Evolutionary conservation across 495 filamentous ascomycete genomes (phyloP).

Genomic region (Penicillium mononematosum): DNA sequence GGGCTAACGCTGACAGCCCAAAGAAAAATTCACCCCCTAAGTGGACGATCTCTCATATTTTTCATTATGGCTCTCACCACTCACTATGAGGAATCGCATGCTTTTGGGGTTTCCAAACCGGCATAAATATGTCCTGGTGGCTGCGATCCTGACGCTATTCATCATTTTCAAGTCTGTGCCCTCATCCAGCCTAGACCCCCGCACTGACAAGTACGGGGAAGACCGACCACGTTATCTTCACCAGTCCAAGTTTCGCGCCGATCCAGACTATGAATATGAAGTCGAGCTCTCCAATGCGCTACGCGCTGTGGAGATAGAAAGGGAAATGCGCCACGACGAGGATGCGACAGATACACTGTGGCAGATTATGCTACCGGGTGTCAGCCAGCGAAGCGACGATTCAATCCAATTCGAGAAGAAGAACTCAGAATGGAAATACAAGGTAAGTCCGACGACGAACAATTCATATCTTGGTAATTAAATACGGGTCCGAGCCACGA

Average conservation of each 20-base stretch:
- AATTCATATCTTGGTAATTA: not conserved
- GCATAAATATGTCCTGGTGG: conserved; percentile 13
- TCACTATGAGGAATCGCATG: conserved; percentile 16
- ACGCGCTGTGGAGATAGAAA: conserved; percentile 24
- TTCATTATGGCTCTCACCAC: not conserved
- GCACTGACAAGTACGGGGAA: not conserved
- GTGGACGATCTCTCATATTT: not conserved
- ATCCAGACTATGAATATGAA: conserved; percentile 33
- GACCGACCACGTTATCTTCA: conserved; percentile 32
- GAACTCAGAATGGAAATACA: conserved; percentile 37
- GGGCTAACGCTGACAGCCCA: not conserved
- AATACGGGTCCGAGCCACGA: not conserved
- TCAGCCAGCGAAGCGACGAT: conserved; percentile 25
- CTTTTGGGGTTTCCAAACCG: conserved; percentile 5
- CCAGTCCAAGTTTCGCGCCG: conserved; percentile 31
- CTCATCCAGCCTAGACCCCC: conserved; percentile 2
- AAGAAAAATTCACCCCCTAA: not conserved
- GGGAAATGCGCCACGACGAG: conserved; percentile 9
- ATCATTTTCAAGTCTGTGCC: conserved; percentile 14
- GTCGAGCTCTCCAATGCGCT: conserved; percentile 24
- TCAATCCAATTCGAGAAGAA: conserved; percentile 30
- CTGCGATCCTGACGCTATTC: conserved; percentile 8
- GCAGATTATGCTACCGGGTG: conserved; percentile 35
- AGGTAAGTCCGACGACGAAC: conserved; percentile 17
- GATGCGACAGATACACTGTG: conserved; percentile 29